Conservation (phyloP, 805 yeast genomes). For the Nakazawaea wyomingensis region DNA sequence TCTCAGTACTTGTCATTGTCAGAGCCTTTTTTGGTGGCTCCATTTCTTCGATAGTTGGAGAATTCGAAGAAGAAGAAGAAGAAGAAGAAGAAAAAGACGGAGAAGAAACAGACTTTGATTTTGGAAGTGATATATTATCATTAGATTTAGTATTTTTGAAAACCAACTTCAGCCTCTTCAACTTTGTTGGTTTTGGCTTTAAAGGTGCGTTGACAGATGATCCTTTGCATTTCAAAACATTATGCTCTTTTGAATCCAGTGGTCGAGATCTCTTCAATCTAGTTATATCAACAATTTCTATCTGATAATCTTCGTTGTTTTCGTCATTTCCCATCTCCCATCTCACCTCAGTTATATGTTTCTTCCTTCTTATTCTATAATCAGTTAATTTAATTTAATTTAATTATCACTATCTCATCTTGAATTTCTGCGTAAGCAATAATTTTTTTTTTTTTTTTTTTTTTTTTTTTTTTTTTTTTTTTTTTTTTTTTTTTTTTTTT, state of each 20-base stretch:
- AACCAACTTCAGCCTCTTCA: background rate
- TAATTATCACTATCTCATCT: too few species aligned
- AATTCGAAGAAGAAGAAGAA: background rate
- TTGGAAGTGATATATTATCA: background rate
- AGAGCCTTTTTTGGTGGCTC: background rate
- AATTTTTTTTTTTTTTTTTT: too few species aligned
- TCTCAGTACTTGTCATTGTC: too few species aligned
- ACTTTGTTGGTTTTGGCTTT: background rate
- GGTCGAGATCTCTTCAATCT: background rate
- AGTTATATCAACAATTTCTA: background rate
- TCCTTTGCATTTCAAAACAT: too few species aligned
- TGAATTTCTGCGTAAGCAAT: background rate
- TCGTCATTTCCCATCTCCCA: background rate
- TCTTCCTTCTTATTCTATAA: background rate
- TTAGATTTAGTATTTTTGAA: background rate
- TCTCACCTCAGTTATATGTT: background rate
- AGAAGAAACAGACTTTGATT: background rate
- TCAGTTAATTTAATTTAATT: too few species aligned
- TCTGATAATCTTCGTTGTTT: background rate
- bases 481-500: too few species aligned
- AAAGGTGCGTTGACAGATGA: too few species aligned
- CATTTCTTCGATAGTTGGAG: too few species aligned
- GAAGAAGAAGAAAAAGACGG: background rate
- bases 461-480: too few species aligned
- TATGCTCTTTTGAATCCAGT: too few species aligned